Evolutionary conservation across 495 filamentous ascomycete genomes (phyloP), one percentile per base, ranked within the genome.

Genomic region (Lophiostoma macrostomum): DNA sequence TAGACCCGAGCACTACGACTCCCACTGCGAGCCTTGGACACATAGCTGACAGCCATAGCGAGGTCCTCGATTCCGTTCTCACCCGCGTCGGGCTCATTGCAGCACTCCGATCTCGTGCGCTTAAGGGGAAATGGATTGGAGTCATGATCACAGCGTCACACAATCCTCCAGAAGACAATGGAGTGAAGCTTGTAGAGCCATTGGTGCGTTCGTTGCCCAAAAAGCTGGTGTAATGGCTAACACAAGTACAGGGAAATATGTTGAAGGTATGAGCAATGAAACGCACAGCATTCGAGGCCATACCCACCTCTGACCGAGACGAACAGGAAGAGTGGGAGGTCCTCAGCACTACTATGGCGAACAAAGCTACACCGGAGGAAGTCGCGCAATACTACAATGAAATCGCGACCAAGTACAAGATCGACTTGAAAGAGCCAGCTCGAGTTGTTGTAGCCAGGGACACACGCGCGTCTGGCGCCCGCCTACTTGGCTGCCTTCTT

Each of bases 121-220:
- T 91, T 42, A 83, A 84, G 64, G 85, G 89, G 53, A 86, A 91
- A 74, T 86, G 87, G 62, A 94, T 99, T 67, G 93, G 93, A 67
- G 81, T 99, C 43, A 97, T 99, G 93, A 90, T 99, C 68, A 99
- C 93, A 58, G 93, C 93, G 28, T 95, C 89, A 61, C 93, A 99
- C 79, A 99, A 99, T 72, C 89, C 89, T 30, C 88, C 94, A 3
- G 84, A 85, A 63, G 93, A 99, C 72, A 99, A 99, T 73, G 93
- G 93, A 45, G 88, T 99, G 60, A 99, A 99, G 79, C 78, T 99
- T 57, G 87, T 99, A 58, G 93, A 99, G 71, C 93, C 93, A 11
- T 87, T 95, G 85, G 84, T 84, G 60, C 62, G 79, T 42, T 23
- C 7, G 13, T 3, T 12, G 4, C 6, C 44, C 14, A 5, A 16